Evolutionary conservation across 164 flowering plant genomes (phyloP).

Genomic region (Berberis thunbergii): DNA sequence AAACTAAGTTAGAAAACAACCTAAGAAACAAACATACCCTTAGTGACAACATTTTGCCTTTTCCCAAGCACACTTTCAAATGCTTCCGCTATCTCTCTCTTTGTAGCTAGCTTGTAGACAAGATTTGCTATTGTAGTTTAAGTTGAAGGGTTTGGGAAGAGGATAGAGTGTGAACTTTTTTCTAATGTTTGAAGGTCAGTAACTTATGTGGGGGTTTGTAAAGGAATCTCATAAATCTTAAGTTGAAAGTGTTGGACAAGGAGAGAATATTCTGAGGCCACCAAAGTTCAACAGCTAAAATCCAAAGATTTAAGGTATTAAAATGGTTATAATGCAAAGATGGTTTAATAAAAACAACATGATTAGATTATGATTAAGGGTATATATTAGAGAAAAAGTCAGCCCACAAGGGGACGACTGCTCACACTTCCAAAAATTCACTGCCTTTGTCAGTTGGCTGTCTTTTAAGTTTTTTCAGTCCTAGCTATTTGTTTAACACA

Average conservation of each 20-base stretch:
- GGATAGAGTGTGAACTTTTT: neutral
- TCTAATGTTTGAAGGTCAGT: constrained; percentile 7
- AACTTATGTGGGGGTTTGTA: constrained; percentile 12
- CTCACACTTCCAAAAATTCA: constrained; percentile 79
- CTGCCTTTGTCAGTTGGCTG: constrained; percentile 66
- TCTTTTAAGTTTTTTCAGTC: constrained; percentile 19
- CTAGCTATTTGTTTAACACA: neutral
- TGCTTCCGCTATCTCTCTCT: constrained; percentile 2
- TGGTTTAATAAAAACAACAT: constrained; percentile 20
- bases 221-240: constrained; percentile 31
- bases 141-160: neutral
- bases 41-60: constrained; percentile 72
- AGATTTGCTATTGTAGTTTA: neutral
- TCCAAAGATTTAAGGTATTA: constrained; percentile 44
- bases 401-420: constrained; percentile 85
- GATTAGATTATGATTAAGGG: constrained; percentile 81
- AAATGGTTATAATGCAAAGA: constrained; percentile 34
- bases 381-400: constrained; percentile 47
- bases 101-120: neutral
- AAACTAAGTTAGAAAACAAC: constrained; percentile 23
- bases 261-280: constrained; percentile 72
- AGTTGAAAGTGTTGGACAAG: constrained; percentile 31
- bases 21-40: constrained; percentile 66
- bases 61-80: constrained; percentile 28
- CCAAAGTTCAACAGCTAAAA: constrained; percentile 55